Evolutionary conservation across 2,329 filamentous ascomycete species (phyloP).

Genomic region (Pestalotiopsis sp.): DNA sequence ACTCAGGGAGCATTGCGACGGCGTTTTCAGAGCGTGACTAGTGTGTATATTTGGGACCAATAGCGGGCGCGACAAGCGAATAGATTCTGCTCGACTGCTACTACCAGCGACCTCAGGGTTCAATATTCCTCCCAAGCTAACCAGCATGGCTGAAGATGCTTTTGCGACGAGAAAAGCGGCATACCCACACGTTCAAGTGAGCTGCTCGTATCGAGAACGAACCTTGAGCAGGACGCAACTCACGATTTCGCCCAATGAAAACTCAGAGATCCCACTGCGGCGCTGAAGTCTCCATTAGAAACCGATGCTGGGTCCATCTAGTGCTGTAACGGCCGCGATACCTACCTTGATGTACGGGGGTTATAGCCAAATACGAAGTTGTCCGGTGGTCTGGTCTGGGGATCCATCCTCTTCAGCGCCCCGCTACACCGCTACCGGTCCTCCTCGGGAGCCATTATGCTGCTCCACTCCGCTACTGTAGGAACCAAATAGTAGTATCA

Average conservation of each 20-base stretch:
- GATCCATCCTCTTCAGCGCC: not conserved
- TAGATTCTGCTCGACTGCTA: not conserved
- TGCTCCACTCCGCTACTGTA: not conserved
- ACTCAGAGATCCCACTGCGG: not conserved
- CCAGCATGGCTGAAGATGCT: too few relatives aligned
- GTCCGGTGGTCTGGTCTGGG: not conserved
- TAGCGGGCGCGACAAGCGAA: not conserved
- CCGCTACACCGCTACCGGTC: not conserved
- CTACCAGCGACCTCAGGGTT: too few relatives aligned
- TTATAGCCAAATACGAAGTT: not conserved
- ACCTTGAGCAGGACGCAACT: not conserved
- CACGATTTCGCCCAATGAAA: not conserved
- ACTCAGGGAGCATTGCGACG: conserved; percentile 5
- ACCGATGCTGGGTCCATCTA: not conserved
- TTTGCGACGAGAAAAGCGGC: too few relatives aligned
- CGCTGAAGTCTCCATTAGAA: not conserved
- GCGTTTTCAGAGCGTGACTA: not conserved
- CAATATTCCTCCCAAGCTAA: too few relatives aligned
- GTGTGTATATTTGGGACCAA: not conserved
- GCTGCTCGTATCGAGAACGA: not conserved
- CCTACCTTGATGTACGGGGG: not conserved
- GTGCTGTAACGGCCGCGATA: not conserved
- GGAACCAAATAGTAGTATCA: not conserved
- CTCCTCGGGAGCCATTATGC: not conserved
- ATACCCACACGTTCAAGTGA: not conserved